Base-by-base conservation (phyloP, 1,284 basidiomycete genomes). In the Thelephora terrestris region DNA sequence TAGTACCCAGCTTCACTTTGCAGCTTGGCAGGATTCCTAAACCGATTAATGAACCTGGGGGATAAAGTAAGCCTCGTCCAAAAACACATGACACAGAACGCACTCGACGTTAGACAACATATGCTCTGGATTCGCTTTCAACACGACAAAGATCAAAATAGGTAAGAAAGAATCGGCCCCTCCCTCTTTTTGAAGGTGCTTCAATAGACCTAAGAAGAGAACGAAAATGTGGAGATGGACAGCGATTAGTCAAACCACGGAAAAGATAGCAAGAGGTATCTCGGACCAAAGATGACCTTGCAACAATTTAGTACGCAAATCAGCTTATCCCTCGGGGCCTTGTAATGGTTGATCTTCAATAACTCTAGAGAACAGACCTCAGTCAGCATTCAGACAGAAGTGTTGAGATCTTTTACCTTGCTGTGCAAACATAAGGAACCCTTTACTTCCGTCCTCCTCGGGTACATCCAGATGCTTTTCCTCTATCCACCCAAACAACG, bases 1-100 rank as follows among this genome's bases (percentile, higher is more conserved):
- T 99, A 99, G 64, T 99, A 99, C 0, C 94, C 96, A 7, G 91
- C 86, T 69, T 99, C 96, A 56, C 94, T 93, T 58, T 91, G 85
- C 23, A 98, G 70, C 60, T 93, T 93, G 5, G 76, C 74, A 0
- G 93, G 88, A 61, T 90, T 93, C 44, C 95, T 75, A 65, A 99
- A 99, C 17, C 95, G 83, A 57, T 85, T 91, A 61, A 99, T 97
- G 65, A 97, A 97, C 63, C 93, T 93, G 52, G 5, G 51, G 10
- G 23, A 4, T 25, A 18, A 14, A 9, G 42, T 47, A 27, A 50
- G 16, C 17, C 40, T 17, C 17, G 4, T 37, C 2, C n/a, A 16
- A 43, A 7, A 16, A 38, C 29, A 14, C 9, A 10, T 47, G 44
- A 35, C 38, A 40, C 7, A 12, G 37, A 27, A 17, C 16, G 16